Evolutionary conservation across 2,329 filamentous ascomycete species (phyloP).

Genomic region (Claviceps spartinae): DNA sequence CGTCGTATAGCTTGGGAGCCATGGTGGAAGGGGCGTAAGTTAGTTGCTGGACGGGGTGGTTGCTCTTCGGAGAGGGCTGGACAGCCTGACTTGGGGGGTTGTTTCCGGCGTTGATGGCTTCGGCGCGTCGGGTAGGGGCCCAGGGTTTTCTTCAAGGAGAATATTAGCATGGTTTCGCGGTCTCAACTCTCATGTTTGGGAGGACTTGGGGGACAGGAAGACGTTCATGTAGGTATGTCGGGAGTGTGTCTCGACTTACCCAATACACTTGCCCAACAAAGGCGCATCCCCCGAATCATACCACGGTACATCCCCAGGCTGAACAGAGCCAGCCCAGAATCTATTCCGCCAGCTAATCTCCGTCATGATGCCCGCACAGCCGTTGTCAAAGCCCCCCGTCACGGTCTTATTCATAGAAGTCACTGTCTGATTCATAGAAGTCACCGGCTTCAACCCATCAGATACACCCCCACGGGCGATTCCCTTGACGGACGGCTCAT

Average conservation of each 20-base stretch:
- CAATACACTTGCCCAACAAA: slow-evolving; percentile 12
- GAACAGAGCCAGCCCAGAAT: slow-evolving; percentile 11
- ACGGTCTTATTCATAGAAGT: background rate
- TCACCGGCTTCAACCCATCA: slow-evolving; percentile 3
- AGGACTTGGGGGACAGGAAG: too few relatives aligned
- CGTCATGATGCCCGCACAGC: slow-evolving; percentile 15
- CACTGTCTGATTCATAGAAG: background rate
- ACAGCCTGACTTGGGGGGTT: too few relatives aligned
- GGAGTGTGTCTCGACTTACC: slow-evolving; percentile 7
- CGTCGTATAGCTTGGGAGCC: slow-evolving; percentile 9
- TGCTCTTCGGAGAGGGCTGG: too few relatives aligned
- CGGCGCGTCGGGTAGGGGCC: too few relatives aligned
- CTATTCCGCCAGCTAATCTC: slow-evolving; percentile 16
- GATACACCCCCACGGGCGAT: slow-evolving; percentile 10
- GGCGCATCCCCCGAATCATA: slow-evolving; percentile 12
- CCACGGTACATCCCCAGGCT: slow-evolving; percentile 6
- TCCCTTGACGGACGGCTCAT: slow-evolving; percentile 16
- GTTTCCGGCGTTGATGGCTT: too few relatives aligned
- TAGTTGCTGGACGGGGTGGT: too few relatives aligned
- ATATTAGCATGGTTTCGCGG: too few relatives aligned
- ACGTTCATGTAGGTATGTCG: too few relatives aligned
- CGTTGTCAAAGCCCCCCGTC: slow-evolving; percentile 10
- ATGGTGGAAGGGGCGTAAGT: background rate
- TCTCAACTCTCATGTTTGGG: too few relatives aligned
- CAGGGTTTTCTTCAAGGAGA: too few relatives aligned